Evolutionary conservation across 179 eudicot genomes (phyloP), one percentile per base, ranked within the genome.

Genomic region (Beta corolliflora): DNA sequence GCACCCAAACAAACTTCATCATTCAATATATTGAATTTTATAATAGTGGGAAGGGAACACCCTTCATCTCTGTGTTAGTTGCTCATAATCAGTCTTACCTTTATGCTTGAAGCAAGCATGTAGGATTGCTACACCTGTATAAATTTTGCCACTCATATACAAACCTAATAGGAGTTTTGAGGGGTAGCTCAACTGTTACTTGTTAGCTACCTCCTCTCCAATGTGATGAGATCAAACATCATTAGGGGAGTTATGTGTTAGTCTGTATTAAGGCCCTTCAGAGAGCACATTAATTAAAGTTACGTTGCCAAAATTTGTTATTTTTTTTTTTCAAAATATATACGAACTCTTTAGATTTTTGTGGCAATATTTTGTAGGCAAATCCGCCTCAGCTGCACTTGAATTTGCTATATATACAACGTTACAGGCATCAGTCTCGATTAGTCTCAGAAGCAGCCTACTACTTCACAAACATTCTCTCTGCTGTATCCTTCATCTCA

Each of bases 311-410:
- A 25, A 25, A 48, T 48, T 48, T 36, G 41, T 36, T 36, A 36
- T n/a, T 1, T 48, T 48, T 48, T 5, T 48, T 48, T 5, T 48
- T 1, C 0, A 48, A 48, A 48, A 48, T 7, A 29, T 46, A 19
- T 45, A 50, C 29, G 19, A 53, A 50, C 73, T 46, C 14, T 14
- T 41, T 54, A 66, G 48, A 63, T 29, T 15, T 69, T 23, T 18
- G 64, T 73, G 76, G 53, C 6, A 55, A 36, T 75, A 44, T 81
- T 81, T 16, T 89, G 82, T 85, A 96, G 96, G 99, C 98, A 53
- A 96, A 96, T 82, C 98, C 99, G 25, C 97, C 96, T 1, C 99
- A 92, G 75, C 91, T 96, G 82, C 97, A 94, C 80, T 96, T 95
- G 13, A 96, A 94, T 86, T 85, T 96, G 90, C 84, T 88, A 83